Conservation (phyloP, 1,284 basidiomycete species). For the Ustilago xerochloae region DNA sequence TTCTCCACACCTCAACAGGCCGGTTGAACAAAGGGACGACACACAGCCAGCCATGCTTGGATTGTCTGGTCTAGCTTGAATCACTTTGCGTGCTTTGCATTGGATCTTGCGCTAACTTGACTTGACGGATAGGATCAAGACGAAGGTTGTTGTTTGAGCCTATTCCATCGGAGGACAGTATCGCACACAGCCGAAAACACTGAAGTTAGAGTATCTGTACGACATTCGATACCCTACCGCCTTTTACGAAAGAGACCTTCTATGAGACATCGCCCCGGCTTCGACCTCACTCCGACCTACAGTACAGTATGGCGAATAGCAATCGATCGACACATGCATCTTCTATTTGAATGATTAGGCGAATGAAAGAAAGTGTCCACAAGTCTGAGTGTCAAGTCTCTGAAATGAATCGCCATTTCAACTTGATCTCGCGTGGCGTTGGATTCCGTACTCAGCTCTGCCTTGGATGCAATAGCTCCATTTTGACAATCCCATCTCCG, state of each 20-base stretch:
- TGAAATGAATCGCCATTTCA: not conserved
- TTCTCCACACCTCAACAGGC: too few relatives aligned
- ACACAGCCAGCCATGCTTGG: too few relatives aligned
- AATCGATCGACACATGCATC: constrained; percentile 1
- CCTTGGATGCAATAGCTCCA: not conserved
- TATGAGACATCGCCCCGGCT: not conserved
- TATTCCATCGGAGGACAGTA: too few relatives aligned
- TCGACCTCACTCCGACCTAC: not conserved
- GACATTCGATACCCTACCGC: too few relatives aligned
- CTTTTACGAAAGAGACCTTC: too few relatives aligned
- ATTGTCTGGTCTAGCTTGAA: not conserved
- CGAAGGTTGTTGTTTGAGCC: too few relatives aligned
- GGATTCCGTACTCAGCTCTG: not conserved
- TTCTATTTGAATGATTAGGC: not conserved
- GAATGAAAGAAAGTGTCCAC: not conserved
- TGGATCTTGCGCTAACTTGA: not conserved
- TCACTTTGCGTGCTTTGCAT: constrained; percentile 4
- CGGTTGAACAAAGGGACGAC: too few relatives aligned
- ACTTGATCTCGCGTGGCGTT: not conserved
- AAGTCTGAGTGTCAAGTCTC: not conserved
- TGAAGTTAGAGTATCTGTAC: too few relatives aligned
- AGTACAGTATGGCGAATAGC: too few relatives aligned
- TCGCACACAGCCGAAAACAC: too few relatives aligned
- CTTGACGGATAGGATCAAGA: not conserved
- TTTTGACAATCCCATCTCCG: not conserved